Evolutionary conservation across 2,329 filamentous ascomycete species (phyloP).

Genomic region (Aschersonia sp.): DNA sequence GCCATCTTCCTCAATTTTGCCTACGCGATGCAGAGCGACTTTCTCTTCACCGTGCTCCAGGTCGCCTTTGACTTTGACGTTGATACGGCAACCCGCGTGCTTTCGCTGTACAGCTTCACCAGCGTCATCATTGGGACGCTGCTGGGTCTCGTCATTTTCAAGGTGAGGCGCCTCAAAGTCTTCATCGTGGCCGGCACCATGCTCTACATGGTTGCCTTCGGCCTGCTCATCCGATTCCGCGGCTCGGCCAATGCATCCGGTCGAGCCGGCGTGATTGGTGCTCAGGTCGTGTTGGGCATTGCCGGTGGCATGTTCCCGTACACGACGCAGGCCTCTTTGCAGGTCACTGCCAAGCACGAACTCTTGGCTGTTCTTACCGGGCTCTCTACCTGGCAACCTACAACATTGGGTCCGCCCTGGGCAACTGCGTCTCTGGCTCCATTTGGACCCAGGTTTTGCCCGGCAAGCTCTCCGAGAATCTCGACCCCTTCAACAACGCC

Average conservation of each 20-base stretch:
- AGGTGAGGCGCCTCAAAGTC: slow-evolving; percentile 37
- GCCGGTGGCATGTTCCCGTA: slow-evolving; percentile 45
- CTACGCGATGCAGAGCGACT: slow-evolving; percentile 33
- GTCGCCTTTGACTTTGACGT: slow-evolving; percentile 34
- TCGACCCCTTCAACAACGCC: slow-evolving; percentile 22
- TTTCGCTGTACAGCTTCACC: slow-evolving; percentile 33
- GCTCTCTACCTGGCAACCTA: slow-evolving; percentile 42
- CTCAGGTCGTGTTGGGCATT: slow-evolving; percentile 45
- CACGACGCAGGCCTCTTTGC: slow-evolving; percentile 41
- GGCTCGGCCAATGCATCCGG: slow-evolving; percentile 25
- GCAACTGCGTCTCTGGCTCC: slow-evolving; percentile 40
- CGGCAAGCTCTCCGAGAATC: slow-evolving; percentile 28
- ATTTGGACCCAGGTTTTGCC: slow-evolving; percentile 47
- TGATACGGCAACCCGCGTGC: slow-evolving; percentile 32
- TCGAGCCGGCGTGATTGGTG: slow-evolving; percentile 40
- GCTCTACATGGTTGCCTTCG: slow-evolving; percentile 36
- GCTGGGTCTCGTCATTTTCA: slow-evolving; percentile 32
- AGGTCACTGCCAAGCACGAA: slow-evolving; percentile 40
- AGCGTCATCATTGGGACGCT: slow-evolving; percentile 31
- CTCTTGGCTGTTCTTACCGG: slow-evolving; percentile 41
- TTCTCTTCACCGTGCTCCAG: slow-evolving; percentile 36
- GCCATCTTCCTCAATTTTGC: slow-evolving; percentile 23
- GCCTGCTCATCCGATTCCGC: slow-evolving; percentile 44
- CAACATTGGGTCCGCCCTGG: slow-evolving; percentile 43
- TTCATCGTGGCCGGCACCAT: slow-evolving; percentile 36